Conservation (phyloP, 345 rosid species). For the Physaria fendleri region DNA sequence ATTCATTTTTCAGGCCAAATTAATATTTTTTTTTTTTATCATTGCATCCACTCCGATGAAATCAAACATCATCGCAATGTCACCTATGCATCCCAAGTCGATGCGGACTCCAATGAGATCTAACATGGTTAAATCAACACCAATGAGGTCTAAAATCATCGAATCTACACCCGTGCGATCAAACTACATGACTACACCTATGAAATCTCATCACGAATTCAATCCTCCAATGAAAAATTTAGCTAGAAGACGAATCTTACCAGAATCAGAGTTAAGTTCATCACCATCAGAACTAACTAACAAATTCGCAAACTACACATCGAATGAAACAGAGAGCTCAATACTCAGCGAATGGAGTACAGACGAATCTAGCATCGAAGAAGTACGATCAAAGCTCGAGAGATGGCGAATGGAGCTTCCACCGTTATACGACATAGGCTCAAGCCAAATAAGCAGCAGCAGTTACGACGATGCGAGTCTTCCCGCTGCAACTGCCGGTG, state of each 20-base stretch:
- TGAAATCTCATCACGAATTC: conserved; percentile 18
- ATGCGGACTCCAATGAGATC: conserved; percentile 16
- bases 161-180: conserved; percentile 24
- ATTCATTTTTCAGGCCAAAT: background rate
- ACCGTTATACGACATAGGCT: conserved; percentile 44
- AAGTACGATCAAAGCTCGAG: conserved; percentile 68
- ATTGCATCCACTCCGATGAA: conserved; percentile 17
- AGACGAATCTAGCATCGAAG: conserved; percentile 56
- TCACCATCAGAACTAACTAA: conserved; percentile 84
- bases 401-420: conserved; percentile 79
- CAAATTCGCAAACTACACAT: conserved; percentile 32
- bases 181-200: conserved; percentile 19
- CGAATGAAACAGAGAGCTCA: conserved; percentile 47
- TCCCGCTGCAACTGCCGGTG: background rate
- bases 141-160: conserved; percentile 15
- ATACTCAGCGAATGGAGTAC: conserved; percentile 45
- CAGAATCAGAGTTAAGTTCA: conserved; percentile 71
- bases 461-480: background rate
- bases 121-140: conserved; percentile 5
- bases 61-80: conserved; percentile 11
- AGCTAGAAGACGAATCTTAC: conserved; percentile 26
- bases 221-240: conserved; percentile 24
- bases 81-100: conserved; percentile 15
- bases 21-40: background rate
- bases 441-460: conserved; percentile 29